Base-by-base conservation (phyloP, 2,329 filamentous ascomycete genomes). In the Reticulascus tulasneorum region DNA sequence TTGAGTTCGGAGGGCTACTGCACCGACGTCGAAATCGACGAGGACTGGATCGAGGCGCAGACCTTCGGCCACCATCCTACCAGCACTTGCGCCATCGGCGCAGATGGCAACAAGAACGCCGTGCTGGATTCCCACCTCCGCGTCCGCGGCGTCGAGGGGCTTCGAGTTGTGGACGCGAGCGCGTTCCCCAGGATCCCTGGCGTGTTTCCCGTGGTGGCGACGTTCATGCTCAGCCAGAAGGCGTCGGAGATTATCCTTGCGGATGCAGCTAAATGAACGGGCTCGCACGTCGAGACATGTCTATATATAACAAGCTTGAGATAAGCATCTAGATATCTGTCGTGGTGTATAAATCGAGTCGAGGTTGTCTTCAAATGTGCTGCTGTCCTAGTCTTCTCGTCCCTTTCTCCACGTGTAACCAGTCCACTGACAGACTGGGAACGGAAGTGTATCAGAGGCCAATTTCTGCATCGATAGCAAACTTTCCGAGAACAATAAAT, bases 141-240 rank as follows among this genome's bases (percentile, higher is more conserved):
- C 6, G 78, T 84, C 1, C 60, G 71, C 9, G 76, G 75, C 1
- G 68, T 77, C 0, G 53, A 63, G 1, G 69, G 71, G 0, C 52
- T 83, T 28, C 60, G 79, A n/a, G 78, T 82, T 3, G 79, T 84
- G 0, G 79, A 84, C 59, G 79, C 75, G 1, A 72, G 66, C 19
- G 64, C 73, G 1, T 82, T 75, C 23, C 45, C 75, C 1, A 62
- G 63, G 35, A 75, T 62, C 19, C 62, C 62, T 2, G 76, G 76
- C 13, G 46, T 55, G 5, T 43, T 70, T 62, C 35, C 78, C 64
- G 61, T 64, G 0, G 50, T 73, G 7, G 66, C 75, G 4, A 73
- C 69, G 0, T 79, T 75, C 47, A 77, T 79, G 64, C 60, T 77
- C 13, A 68, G 66, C 18, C 76, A 81, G 60, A 82, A 81, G 64